phyloP scores from a whole-genome alignment of 176 grass and related monocot genomes.

The Typha latifolia region DNA sequence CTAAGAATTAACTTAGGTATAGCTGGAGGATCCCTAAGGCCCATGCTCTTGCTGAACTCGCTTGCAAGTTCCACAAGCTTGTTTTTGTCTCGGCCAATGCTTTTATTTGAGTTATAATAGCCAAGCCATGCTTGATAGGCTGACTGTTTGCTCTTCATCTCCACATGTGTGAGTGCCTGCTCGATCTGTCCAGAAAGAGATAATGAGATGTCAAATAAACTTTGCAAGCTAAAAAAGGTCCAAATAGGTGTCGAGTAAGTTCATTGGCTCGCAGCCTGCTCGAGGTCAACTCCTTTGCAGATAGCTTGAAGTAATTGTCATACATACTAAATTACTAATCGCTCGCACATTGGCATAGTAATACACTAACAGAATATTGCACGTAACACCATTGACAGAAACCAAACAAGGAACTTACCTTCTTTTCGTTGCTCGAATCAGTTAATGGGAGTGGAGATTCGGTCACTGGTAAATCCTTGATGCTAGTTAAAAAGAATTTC shows the following conservation, averaged over 20 bases:
- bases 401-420: slow-evolving; percentile 33
- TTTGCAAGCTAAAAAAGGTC: slow-evolving; percentile 2
- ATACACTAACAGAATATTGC: not conserved
- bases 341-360: not conserved
- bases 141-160: slow-evolving; percentile 62
- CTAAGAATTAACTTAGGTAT: slow-evolving; percentile 57
- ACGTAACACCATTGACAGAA: too few relatives aligned
- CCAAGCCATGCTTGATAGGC: slow-evolving; percentile 96
- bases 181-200: slow-evolving; percentile 34
- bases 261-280: too few relatives aligned
- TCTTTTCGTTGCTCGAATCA: slow-evolving; percentile 32
- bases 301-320: too few relatives aligned
- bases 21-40: slow-evolving; percentile 50
- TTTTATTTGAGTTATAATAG: slow-evolving; percentile 77
- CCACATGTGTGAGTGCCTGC: slow-evolving; percentile 34
- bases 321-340: too few relatives aligned
- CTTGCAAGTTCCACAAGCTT: slow-evolving; percentile 62
- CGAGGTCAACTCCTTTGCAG: too few relatives aligned
- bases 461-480: slow-evolving; percentile 72
- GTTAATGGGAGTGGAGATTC: slow-evolving; percentile 25
- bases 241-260: too few relatives aligned
- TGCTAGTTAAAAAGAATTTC: slow-evolving; percentile 39
- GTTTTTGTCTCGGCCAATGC: slow-evolving; percentile 45
- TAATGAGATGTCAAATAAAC: slow-evolving; percentile 11
- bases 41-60: slow-evolving; percentile 92